Evolutionary conservation across 805 yeast genomes (phyloP).

Genomic region (Teunomyces funiuensis): DNA sequence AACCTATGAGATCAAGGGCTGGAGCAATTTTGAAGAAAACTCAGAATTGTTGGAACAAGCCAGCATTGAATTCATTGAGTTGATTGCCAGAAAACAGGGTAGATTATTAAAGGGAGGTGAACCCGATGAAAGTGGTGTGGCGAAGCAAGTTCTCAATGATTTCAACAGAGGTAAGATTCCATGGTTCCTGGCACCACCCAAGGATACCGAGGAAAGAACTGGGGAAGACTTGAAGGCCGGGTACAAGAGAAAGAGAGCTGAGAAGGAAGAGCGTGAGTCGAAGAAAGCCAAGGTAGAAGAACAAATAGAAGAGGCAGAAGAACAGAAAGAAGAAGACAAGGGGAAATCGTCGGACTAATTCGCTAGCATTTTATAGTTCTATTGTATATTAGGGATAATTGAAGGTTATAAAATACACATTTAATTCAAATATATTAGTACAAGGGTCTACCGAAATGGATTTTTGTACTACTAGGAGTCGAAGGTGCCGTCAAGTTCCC

Average conservation of each 20-base stretch:
- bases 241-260: conserved; percentile 53
- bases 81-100: conserved; percentile 90
- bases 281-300: conserved; percentile 25
- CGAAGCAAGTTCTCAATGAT: conserved; percentile 87
- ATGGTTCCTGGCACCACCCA: conserved; percentile 91
- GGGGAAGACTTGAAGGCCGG: conserved; percentile 59
- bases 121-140: conserved; percentile 91
- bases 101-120: conserved; percentile 95
- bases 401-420: conserved; percentile 5
- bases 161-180: conserved; percentile 97
- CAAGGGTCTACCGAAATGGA: conserved; percentile 31
- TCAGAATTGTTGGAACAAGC: conserved; percentile 47
- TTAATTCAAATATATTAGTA: conserved; percentile 2
- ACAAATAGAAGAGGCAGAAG: conserved; percentile 18
- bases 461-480: conserved; percentile 25
- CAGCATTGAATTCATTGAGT: conserved; percentile 73
- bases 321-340: conserved; percentile 19
- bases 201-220: conserved; percentile 62
- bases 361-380: conserved; percentile 5
- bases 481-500: conserved; percentile 17
- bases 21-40: conserved; percentile 55
- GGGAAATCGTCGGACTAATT: conserved; percentile 27
- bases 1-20: conserved; percentile 91
- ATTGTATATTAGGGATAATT: conserved; percentile 6
- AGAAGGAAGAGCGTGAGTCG: conserved; percentile 38